phyloP scores from a whole-genome alignment of 2,329 filamentous ascomycete species.

The Sarocladiaceae sp. region DNA sequence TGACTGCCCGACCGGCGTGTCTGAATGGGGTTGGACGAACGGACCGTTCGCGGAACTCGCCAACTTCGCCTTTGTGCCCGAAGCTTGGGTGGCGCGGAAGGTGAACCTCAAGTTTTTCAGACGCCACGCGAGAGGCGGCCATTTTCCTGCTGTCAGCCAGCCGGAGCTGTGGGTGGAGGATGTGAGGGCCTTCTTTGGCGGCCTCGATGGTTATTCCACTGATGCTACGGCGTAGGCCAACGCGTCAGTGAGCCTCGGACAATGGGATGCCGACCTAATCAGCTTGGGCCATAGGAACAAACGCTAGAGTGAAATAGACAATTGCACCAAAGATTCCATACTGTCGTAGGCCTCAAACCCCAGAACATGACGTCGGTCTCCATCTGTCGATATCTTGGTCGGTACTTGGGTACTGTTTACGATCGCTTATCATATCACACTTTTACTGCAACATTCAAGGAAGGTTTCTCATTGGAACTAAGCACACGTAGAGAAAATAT shows the following conservation, averaged over 20 bases:
- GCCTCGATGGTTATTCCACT: neutral
- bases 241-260: neutral
- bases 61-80: neutral
- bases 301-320: too few species aligned
- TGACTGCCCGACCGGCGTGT: slow-evolving; percentile 7
- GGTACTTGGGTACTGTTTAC: too few species aligned
- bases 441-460: too few species aligned
- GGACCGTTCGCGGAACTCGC: neutral
- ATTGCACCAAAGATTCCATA: too few species aligned
- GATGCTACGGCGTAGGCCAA: neutral
- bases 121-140: slow-evolving; percentile 8
- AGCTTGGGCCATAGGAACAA: too few species aligned
- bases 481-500: too few species aligned
- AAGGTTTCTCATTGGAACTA: too few species aligned
- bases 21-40: slow-evolving; percentile 3
- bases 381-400: too few species aligned
- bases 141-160: slow-evolving; percentile 10
- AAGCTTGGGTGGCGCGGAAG: neutral
- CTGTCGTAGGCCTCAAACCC: too few species aligned
- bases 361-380: too few species aligned
- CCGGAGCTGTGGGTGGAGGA: slow-evolving; percentile 9
- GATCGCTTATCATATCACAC: too few species aligned
- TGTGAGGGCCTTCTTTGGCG: slow-evolving; percentile 8
- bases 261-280: neutral
- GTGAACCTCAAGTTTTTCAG: neutral